Base-by-base conservation (phyloP, 2,329 filamentous ascomycete genomes). In the Cryphonectria parasitica region DNA sequence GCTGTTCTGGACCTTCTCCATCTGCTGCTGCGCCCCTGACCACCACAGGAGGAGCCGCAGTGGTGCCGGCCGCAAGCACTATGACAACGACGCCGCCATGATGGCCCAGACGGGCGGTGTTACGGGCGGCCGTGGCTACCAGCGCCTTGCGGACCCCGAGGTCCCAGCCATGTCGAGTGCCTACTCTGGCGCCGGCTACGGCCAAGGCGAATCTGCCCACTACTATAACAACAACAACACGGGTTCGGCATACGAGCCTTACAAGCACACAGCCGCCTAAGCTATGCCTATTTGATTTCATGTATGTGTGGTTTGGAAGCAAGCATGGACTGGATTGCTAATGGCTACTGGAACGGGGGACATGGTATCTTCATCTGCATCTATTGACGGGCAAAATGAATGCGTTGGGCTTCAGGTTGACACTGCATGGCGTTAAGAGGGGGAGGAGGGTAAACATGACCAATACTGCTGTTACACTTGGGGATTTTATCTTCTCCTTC, bases 1-100 rank as follows among this genome's bases (percentile, higher is more conserved):
- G 74, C 82, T 97, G 78, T 98, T 98, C 91, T 98, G 96, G 95
- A 83, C 95, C 78, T 89, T 97, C 80, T 93, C 90, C 80, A 88
- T 92, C 77, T 98, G 95, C 91, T 98, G 95, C 89, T 97, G 95
- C 86, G 90, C 88, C 70, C 82, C 83, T 75, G 93, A 93, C 74
- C 80, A 79, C 75, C 79, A 79, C 73, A 68, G 73, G 73, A 78
- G 74, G 58, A 72, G 74, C 69, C 69, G 74, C 61, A 73, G 75
- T 69, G 64, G 76, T 15, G 63, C 73, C 75, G 67, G 75, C 54
- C 54, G 75, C 69, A 76, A 75, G 64, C 83, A 85, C 43, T 68
- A 69, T 39, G 58, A 39, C 78, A 87, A 89, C 83, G 88, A 89
- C 61, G 36, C 60, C 83, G 80, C 84, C 63, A 76, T 85, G 13